Percentiles rank a stretch among this genome's conserved stretches.
phyloP scores from a whole-genome alignment of 208 protist species.

The Eutreptiella sp. region DNA sequence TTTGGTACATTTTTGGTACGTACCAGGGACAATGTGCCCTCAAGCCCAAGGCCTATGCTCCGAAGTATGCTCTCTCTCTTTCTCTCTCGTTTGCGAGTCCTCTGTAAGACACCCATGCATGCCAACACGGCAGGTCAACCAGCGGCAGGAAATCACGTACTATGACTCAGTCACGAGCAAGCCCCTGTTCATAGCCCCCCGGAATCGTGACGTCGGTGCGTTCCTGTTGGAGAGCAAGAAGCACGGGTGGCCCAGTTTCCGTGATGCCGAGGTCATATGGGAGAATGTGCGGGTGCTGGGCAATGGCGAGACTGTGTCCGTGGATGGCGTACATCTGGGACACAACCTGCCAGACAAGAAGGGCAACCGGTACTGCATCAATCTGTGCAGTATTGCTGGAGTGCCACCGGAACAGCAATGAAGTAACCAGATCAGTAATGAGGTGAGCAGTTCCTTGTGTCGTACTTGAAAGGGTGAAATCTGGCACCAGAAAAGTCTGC shows the following conservation, averaged over 20 bases:
- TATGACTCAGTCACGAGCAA: conserved; percentile 34
- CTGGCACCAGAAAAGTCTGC: no score
- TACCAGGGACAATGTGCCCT: no score
- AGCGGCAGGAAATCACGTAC: not conserved
- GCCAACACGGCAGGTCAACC: not conserved
- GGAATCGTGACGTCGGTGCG: conserved; percentile 21
- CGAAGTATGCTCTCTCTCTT: no score
- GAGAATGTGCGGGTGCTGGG: conserved; percentile 25
- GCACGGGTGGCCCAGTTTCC: conserved; percentile 41
- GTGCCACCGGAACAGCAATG: no score
- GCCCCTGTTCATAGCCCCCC: conserved; percentile 36
- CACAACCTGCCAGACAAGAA: conserved; percentile 29
- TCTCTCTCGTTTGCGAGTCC: no score
- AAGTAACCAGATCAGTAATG: no score
- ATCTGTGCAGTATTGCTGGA: conserved; percentile 32
- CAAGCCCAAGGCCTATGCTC: no score
- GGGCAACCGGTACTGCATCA: conserved; percentile 39
- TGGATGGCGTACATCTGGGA: conserved; percentile 21
- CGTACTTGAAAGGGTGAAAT: no score
- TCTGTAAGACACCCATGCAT: no score
- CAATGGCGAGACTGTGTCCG: conserved; percentile 18
- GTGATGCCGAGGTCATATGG: conserved; percentile 33
- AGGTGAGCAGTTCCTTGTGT: no score
- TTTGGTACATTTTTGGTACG: no score
- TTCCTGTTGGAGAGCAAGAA: conserved; percentile 13